Evolutionary conservation across 257 asterid genomes (phyloP), one percentile per base, ranked within the genome.

Genomic region (Solanum infundibuliforme): DNA sequence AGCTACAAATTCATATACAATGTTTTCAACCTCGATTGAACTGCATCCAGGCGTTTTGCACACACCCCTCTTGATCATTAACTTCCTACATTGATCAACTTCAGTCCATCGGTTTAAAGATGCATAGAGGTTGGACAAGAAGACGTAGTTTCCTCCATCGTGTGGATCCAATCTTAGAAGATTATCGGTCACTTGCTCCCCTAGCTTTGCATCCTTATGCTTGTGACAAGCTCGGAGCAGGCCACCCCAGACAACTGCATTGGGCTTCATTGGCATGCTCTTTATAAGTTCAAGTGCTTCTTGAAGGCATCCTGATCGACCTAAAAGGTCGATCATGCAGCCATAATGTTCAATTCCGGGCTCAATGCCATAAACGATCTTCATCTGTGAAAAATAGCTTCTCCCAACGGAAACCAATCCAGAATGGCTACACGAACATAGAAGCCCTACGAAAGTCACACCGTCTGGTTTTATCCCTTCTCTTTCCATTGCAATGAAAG

Each of bases 301-400:
- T 85, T 88, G 75, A 74, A 91, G 89, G 72, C 43, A 85, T 32
- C 91, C 91, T 3, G 91, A 86, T 76, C 90, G 89, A 84, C 91
- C 89, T 73, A 89, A 84, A 88, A 88, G 91, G 86, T 91, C 91
- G 84, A 89, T 87, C 91, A 91, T 86, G 43, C 90, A 89, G 34
- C 93, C 93, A 39, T 89, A 91, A 86, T 91, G 93, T 85, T 91
- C 91, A 84, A 91, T 91, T 83, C 83, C 86, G 3, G 88, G 92
- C 29, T 89, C 87, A 68, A 91, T 62, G 16, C 87, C 88, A 86
- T 89, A 88, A 84, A 68, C 16, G 68, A 86, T 76, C 39, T 35
- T 85, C 90, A 91, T 88, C 73, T 87, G 74, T 18, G 89, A 86
- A 85, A 88, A 91, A 41, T 83, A 91, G 14, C 41, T 83, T 88